Evolutionary conservation across 306 rosid genomes (phyloP), one percentile per base, ranked within the genome.

Genomic region (Medicago lupulina): DNA sequence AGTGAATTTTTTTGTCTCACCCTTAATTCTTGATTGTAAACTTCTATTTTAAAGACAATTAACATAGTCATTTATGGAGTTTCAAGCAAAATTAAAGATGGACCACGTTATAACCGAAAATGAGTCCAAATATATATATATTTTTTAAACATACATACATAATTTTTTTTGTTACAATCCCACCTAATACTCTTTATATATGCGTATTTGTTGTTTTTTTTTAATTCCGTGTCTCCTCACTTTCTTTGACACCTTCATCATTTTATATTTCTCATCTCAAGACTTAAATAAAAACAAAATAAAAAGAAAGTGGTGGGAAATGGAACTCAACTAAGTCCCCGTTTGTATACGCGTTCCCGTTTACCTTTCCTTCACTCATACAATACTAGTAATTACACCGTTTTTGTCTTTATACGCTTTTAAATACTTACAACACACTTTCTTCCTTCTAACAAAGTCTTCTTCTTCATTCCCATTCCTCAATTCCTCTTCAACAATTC

Each of bases 341-440:
- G 61, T 55, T 55, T 19, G 61, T 25, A n/a, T 51, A 76, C 93
- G 89, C 88, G 89, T 85, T 76, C 69, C 28, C 49, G 69, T 64
- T 64, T 64, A 64, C 70, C 70, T 64, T 64, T 64, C 70, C 70
- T 39, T 65, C 51, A 39, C 31, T 65, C 49, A 9, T 44, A 64
- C 67, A 64, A 64, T 9, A 38, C 43, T 6, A 34, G 5, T 5
- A 28, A 23, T 23, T 23, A 60, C 19, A 8, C 43, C 9, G 5
- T 7, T 61, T 14, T 31, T 36, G 5, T 31, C 40, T 40, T 19
- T 60, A 13, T 60, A 13, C 31, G 14, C 49, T 63, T 63, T 63
- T 39, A 16, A 39, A n/a, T n/a, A n/a, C n/a, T n/a, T n/a, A n/a
- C n/a, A 4, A 58, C 34, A 58, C 18, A 21, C 36, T 13, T 38